Base-by-base conservation (phyloP, 1,284 basidiomycete species). In the Sanghuangporus baumii region DNA sequence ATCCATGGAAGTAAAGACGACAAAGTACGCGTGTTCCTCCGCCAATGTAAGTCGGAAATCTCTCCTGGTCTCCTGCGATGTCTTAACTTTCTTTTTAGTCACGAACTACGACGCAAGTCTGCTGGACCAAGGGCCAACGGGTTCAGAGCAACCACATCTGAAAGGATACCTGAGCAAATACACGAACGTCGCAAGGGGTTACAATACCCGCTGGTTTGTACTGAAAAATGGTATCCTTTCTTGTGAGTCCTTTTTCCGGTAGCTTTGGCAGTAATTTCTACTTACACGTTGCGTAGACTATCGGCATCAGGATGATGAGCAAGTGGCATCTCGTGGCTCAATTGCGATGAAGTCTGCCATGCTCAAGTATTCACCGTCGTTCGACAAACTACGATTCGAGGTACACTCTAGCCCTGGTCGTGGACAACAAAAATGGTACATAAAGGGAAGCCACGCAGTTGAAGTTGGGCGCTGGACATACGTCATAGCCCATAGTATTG, bases 171-270 rank as follows among this genome's bases (percentile, higher is more conserved):
- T 94, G 18, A 91, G 89, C 71, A 96, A 96, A 74, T 96, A 94
- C 73, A 88, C 90, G 4, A 96, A 96, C 69, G 88, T 96, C 46
- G 93, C 93, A 0, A 86, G 87, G 68, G 95, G 96, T 0, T 98
- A 96, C 75, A 90, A 89, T 68, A 91, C 91, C 0, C 82, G 96
- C 0, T 98, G 96, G 94, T 97, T 98, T 71, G 94, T 98, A 0
- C 82, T 98, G 43, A 87, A 92, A 69, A 86, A 92, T 65, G 96
- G 94, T 5, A 79, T 91, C 38, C 76, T 96, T 11, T 93, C 90
- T 34, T 95, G 92, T 89, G 71, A 46, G 87, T 26, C 8, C 38
- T 54, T 51, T 26, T 26, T 55, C 52, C 16, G 3, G 55, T 61
- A 23, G 23, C 51, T 64, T n/a, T 65, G 23, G 16, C 40, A 12